A percentile compares a stretch with the other conserved stretches of the same genome.
Conservation (phyloP, 2,329 filamentous ascomycete genomes). For the Thelonectria blattea region DNA sequence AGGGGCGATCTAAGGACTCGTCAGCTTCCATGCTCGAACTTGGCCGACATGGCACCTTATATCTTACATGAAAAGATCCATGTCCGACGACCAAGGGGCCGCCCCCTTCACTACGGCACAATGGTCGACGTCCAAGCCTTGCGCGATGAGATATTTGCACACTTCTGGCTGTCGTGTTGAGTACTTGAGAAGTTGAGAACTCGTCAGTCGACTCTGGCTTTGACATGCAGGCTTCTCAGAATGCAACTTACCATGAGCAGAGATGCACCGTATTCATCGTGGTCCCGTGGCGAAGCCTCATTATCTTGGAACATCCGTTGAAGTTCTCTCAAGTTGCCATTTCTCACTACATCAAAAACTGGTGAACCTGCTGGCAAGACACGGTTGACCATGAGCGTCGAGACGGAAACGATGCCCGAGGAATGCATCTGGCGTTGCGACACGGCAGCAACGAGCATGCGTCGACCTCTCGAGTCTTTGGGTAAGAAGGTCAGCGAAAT, state of each 20-base stretch:
- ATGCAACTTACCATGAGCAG: conserved; percentile 27
- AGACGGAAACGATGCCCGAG: neutral
- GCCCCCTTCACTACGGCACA: neutral
- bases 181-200: conserved; percentile 20
- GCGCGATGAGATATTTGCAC: conserved; percentile 21
- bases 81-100: too few relatives aligned
- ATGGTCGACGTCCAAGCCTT: conserved; percentile 19
- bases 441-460: conserved; percentile 17
- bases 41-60: neutral
- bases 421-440: neutral
- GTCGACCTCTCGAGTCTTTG: neutral
- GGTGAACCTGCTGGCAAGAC: neutral
- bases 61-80: too few relatives aligned
- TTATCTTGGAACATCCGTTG: conserved; percentile 19
- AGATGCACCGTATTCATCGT: conserved; percentile 29
- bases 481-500: conserved; percentile 12
- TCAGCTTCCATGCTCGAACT: neutral
- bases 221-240: neutral
- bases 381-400: conserved; percentile 4
- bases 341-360: conserved; percentile 7
- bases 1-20: neutral
- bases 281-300: conserved; percentile 27
- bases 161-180: conserved; percentile 11
- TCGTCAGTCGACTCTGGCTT: too few relatives aligned
- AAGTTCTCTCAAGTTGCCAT: conserved; percentile 2